Evolutionary conservation across 306 rosid genomes (phyloP), one percentile per base, ranked within the genome.

Genomic region (Amphicarpaea edgeworthii): DNA sequence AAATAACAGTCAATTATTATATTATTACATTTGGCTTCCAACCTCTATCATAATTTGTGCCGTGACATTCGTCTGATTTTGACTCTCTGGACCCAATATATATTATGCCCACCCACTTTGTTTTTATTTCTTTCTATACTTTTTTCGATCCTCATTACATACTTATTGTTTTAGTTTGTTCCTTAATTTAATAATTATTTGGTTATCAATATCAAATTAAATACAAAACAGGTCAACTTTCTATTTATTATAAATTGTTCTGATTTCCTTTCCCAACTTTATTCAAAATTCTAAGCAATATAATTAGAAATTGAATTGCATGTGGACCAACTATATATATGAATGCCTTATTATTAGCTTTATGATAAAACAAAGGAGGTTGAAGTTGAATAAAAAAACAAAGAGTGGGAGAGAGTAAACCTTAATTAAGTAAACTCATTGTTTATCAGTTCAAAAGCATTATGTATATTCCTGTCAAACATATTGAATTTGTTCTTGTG

Each of bases 61-160:
- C 88, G 76, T 83, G 85, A 87, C 85, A 86, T 79, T 83, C 77
- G 85, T 41, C 45, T 42, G 11, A 75, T 76, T 76, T 77, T 82
- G 57, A 73, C 69, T 59, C 57, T 51, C 32, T 51, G 24, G 67
- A 75, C 79, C 42, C 19, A 14, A 26, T 24, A 12, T 26, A 1
- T 28, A 28, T 58, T 58, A 14, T 24, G 3, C 75, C 40, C 42
- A 15, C 14, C 68, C 34, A 0, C 3, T 50, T 17, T 50, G 12
- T 50, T 50, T 17, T 50, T 1, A 16, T 49, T 26, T 24, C 2
- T 45, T 77, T 24, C 2, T 10, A 40, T 15, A 40, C 45, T 55
- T 42, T 10, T 34, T 5, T 57, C 3, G 17, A 3, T 38, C 15
- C 40, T 47, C 37, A 32, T 12, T 37, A 0, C 47, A 30, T 30